Percentiles rank a stretch among this genome's conserved stretches.
phyloP scores from a whole-genome alignment of 495 filamentous ascomycete species.

The Xylaria castorea region DNA sequence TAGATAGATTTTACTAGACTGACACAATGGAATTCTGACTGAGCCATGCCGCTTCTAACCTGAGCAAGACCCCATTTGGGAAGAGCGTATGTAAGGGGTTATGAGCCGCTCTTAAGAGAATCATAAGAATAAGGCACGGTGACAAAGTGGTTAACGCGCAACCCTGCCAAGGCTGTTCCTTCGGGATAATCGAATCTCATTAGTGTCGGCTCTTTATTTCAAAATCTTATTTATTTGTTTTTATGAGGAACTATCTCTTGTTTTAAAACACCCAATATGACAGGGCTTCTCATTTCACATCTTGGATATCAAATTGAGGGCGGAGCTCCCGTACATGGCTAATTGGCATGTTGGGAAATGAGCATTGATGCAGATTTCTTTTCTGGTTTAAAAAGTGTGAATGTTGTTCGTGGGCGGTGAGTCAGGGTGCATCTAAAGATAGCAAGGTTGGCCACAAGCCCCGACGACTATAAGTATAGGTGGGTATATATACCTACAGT shows the following conservation, averaged over 20 bases:
- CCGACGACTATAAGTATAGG: not conserved
- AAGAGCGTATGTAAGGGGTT: too few relatives aligned
- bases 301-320: not conserved
- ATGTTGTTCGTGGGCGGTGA: conserved; percentile 9
- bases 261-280: not conserved
- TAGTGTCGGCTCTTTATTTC: too few relatives aligned
- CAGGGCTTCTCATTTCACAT: not conserved
- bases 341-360: not conserved
- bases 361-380: not conserved
- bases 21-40: too few relatives aligned
- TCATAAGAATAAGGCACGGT: too few relatives aligned
- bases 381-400: not conserved
- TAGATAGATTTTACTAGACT: too few relatives aligned
- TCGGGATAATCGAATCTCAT: too few relatives aligned
- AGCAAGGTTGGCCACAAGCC: not conserved
- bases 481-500: not conserved
- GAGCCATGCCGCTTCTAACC: too few relatives aligned
- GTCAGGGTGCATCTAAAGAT: conserved; percentile 13
- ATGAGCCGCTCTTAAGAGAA: too few relatives aligned
- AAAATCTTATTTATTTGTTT: too few relatives aligned
- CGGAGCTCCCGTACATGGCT: not conserved
- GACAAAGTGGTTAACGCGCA: too few relatives aligned
- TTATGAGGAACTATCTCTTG: not conserved
- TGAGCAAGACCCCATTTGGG: too few relatives aligned
- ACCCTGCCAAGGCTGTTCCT: too few relatives aligned